Conservation (phyloP, 495 filamentous ascomycete species). For the Penicillium arizonense region DNA sequence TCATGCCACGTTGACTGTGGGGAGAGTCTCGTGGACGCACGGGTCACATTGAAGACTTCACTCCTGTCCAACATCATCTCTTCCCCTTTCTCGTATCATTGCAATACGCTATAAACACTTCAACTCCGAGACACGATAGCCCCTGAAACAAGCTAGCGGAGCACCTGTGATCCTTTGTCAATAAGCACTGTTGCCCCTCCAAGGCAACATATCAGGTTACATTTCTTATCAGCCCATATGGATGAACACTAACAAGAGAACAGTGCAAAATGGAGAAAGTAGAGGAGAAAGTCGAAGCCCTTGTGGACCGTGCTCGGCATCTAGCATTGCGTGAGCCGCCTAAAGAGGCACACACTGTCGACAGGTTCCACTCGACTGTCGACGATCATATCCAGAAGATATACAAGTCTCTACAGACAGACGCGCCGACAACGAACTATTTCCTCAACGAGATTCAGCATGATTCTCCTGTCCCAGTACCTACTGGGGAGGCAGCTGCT, state of each 20-base stretch:
- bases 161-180: neutral
- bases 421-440: slow-evolving; percentile 5
- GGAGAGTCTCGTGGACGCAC: neutral
- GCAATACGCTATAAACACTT: neutral
- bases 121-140: neutral
- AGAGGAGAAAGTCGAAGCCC: slow-evolving; percentile 15
- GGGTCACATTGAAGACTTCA: slow-evolving; percentile 4
- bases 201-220: neutral
- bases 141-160: slow-evolving; percentile 4
- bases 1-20: slow-evolving; percentile 8
- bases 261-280: slow-evolving; percentile 16
- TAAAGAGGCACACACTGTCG: slow-evolving; percentile 6
- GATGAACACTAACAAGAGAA: neutral
- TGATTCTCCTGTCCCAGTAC: slow-evolving; percentile 3
- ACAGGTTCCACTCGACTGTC: slow-evolving; percentile 29
- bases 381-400: slow-evolving; percentile 32
- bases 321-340: slow-evolving; percentile 13
- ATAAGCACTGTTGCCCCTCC: neutral
- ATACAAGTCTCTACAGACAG: slow-evolving; percentile 23
- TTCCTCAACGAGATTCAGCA: slow-evolving; percentile 30
- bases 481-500: neutral
- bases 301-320: slow-evolving; percentile 22
- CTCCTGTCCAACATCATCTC: neutral
- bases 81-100: neutral
- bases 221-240: neutral